Base-by-base conservation (phyloP, 306 rosid genomes). In the Boehmeria nivea region DNA sequence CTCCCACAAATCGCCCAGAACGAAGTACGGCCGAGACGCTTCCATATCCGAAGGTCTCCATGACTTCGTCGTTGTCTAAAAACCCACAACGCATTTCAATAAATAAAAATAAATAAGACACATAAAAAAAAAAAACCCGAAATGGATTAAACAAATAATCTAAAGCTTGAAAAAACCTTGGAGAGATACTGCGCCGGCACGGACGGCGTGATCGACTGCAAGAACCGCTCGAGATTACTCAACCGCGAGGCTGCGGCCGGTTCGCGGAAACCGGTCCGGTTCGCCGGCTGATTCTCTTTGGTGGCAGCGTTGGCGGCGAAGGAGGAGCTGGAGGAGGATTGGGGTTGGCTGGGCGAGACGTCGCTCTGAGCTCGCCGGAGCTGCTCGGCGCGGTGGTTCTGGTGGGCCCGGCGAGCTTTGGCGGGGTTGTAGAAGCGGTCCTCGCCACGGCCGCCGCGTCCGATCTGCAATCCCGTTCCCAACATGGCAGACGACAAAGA, bases 1-100 rank as follows among this genome's bases (percentile, higher is more conserved):
- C 65, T 86, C 95, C 97, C 97, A 89, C 38, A 89, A 58, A 71
- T 89, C 94, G 56, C 85, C 79, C 11, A 89, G 87, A 13, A 79
- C 77, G 68, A 89, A 89, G 63, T 77, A 81, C 14, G 97, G 97
- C 76, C 69, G 85, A 73, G 3, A 66, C 0, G 20, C 14, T 50
- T 83, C 89, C 58, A 2, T 67, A 43, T 72, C 81, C 45, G 79
- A 54, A 61, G 70, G 60, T 70, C 76, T 55, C 33, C 75, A 51
- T 21, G 75, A 81, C 60, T 79, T 77, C 60, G 59, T 59, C 57
- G 72, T 75, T 65, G 75, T 81, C 97, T 89, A 62, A 60, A 71
- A 25, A 33, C 31, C 20, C 27, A 20, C 7, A 19, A 36, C 45
- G 58, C 6, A 45, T 8, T 36, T 2, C 21, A 36, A 2, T 16